A percentile compares a stretch with the other conserved stretches of the same genome.
phyloP scores from a whole-genome alignment of 2,329 filamentous ascomycete genomes.

The Karstenula rhodostoma region DNA sequence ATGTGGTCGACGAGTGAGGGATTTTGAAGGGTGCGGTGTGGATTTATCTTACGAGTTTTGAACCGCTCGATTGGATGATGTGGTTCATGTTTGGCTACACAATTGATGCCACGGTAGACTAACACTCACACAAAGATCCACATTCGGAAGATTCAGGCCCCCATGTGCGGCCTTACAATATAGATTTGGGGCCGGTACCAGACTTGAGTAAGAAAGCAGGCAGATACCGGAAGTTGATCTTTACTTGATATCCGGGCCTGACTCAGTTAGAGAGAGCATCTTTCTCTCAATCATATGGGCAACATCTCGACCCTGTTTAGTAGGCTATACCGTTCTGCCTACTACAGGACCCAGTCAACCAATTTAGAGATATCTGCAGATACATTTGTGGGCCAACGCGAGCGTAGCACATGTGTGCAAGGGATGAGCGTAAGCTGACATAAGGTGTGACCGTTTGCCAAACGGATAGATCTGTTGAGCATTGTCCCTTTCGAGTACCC shows the following conservation, averaged over 20 bases:
- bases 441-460: neutral
- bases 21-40: too few species aligned
- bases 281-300: too few species aligned
- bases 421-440: neutral
- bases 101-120: neutral
- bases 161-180: neutral
- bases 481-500: neutral
- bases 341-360: neutral
- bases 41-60: too few species aligned
- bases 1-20: too few species aligned
- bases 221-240: neutral
- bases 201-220: neutral
- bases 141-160: neutral
- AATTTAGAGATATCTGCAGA: neutral
- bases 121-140: neutral
- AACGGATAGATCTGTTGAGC: neutral
- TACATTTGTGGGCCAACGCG: neutral
- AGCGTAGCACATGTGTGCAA: neutral
- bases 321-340: too few species aligned
- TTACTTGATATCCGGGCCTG: neutral
- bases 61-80: neutral
- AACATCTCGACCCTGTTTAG: too few species aligned
- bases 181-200: neutral
- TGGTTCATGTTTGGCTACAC: neutral
- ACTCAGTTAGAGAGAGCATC: neutral